Evolutionary conservation across 2,329 filamentous ascomycete species (phyloP).

Genomic region (Alternaria arbusti): DNA sequence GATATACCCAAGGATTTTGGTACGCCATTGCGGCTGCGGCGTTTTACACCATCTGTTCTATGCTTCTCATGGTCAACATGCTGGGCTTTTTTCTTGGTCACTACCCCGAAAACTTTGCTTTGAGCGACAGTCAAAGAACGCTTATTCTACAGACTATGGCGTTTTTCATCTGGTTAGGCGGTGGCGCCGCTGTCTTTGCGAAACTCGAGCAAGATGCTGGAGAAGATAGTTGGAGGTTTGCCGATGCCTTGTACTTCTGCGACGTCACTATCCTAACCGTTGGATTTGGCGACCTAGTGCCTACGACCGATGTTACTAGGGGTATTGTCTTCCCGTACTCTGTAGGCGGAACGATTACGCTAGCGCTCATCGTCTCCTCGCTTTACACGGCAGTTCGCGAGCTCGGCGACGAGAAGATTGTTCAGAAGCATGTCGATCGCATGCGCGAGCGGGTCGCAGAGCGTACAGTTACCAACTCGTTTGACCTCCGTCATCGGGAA

Average conservation of each 20-base stretch:
- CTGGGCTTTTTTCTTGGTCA: slow-evolving; percentile 75
- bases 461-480: slow-evolving; percentile 60
- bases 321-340: slow-evolving; percentile 83
- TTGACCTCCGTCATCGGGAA: slow-evolving; percentile 53
- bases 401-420: slow-evolving; percentile 66
- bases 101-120: slow-evolving; percentile 77
- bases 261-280: slow-evolving; percentile 52
- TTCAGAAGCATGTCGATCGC: slow-evolving; percentile 64
- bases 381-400: slow-evolving; percentile 72
- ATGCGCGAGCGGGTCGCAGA: slow-evolving; percentile 61
- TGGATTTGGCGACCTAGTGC: slow-evolving; percentile 61
- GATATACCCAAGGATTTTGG: slow-evolving; percentile 83
- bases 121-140: slow-evolving; percentile 82
- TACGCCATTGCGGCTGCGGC: slow-evolving; percentile 81
- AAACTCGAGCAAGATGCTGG: slow-evolving; percentile 63
- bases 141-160: slow-evolving; percentile 90
- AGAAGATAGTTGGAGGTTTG: slow-evolving; percentile 68
- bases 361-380: slow-evolving; percentile 82
- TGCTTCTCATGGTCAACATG: slow-evolving; percentile 80
- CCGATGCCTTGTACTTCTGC: slow-evolving; percentile 66
- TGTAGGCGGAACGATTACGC: slow-evolving; percentile 80
- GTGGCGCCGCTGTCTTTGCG: slow-evolving; percentile 78
- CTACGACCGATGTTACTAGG: slow-evolving; percentile 63
- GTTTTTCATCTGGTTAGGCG: slow-evolving; percentile 79
- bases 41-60: slow-evolving; percentile 79